Percentiles rank a stretch among this genome's conserved stretches.
phyloP scores from a whole-genome alignment of 306 rosid genomes.

The Trifolium fragiferum region DNA sequence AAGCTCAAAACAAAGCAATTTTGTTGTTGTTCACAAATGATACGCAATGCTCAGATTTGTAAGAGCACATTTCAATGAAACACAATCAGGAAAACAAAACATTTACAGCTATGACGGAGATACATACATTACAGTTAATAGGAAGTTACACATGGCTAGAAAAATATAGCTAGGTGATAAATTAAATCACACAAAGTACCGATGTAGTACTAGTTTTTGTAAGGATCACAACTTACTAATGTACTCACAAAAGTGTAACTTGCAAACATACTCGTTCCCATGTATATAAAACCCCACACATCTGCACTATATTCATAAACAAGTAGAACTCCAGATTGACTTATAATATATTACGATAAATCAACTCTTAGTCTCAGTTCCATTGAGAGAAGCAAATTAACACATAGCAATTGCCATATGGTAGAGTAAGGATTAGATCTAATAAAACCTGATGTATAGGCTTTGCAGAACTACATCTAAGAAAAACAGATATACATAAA shows the following conservation, averaged over 20 bases:
- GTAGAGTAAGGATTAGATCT: slow-evolving; percentile 27
- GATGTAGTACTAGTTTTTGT: background rate
- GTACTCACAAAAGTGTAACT: background rate
- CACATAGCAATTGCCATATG: slow-evolving; percentile 25
- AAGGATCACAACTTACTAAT: background rate
- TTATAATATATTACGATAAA: slow-evolving; percentile 15
- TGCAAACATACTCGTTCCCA: background rate
- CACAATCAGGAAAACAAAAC: slow-evolving; percentile 7
- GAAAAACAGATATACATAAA: background rate
- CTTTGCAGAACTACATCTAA: slow-evolving; percentile 13
- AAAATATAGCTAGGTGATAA: background rate
- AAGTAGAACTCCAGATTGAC: slow-evolving; percentile 12
- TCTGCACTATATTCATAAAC: slow-evolving; percentile 13
- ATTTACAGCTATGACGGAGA: slow-evolving; percentile 4
- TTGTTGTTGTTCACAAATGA: background rate
- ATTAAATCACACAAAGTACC: background rate
- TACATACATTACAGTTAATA: slow-evolving; percentile 7
- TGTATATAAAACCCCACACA: background rate
- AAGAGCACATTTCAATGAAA: slow-evolving; percentile 23
- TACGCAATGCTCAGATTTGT: background rate
- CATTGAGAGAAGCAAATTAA: background rate
- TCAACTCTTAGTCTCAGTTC: slow-evolving; percentile 14
- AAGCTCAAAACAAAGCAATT: background rate
- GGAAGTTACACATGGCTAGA: slow-evolving; percentile 2
- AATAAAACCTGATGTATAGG: slow-evolving; percentile 13